phyloP scores from a whole-genome alignment of 2,329 filamentous ascomycete species.

The Fusarium goolgardi region DNA sequence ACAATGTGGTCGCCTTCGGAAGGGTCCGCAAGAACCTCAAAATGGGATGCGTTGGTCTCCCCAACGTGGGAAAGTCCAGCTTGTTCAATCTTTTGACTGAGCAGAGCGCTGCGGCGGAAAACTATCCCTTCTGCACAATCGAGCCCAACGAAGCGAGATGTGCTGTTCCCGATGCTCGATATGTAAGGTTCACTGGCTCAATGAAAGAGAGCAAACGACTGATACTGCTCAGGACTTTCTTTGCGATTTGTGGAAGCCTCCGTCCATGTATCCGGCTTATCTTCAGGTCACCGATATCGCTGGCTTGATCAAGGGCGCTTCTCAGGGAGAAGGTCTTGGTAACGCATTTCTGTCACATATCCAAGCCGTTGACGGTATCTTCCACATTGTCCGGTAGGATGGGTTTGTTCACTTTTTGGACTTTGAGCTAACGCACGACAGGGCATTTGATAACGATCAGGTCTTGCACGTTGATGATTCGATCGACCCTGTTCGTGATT shows the following conservation, averaged over 20 bases:
- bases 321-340: slow-evolving; percentile 57
- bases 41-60: slow-evolving; percentile 60
- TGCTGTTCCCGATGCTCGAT: slow-evolving; percentile 58
- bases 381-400: slow-evolving; percentile 56
- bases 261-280: slow-evolving; percentile 58
- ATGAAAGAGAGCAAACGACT: background rate
- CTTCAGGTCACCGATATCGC: slow-evolving; percentile 61
- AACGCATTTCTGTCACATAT: slow-evolving; percentile 60
- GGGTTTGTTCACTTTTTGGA: background rate
- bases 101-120: slow-evolving; percentile 59
- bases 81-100: slow-evolving; percentile 60
- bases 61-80: slow-evolving; percentile 60
- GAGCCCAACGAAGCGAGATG: slow-evolving; percentile 61
- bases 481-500: slow-evolving; percentile 58
- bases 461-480: slow-evolving; percentile 61
- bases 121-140: slow-evolving; percentile 61
- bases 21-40: slow-evolving; percentile 59
- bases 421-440: slow-evolving; percentile 27
- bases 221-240: slow-evolving; percentile 54
- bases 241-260: slow-evolving; percentile 59
- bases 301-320: slow-evolving; percentile 59
- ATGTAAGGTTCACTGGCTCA: slow-evolving; percentile 49
- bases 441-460: slow-evolving; percentile 59
- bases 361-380: slow-evolving; percentile 60
- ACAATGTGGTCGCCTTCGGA: slow-evolving; percentile 60